Base-by-base conservation (phyloP, 768 basidiomycete species). In the Rhodotorula sphaerocarpa region DNA sequence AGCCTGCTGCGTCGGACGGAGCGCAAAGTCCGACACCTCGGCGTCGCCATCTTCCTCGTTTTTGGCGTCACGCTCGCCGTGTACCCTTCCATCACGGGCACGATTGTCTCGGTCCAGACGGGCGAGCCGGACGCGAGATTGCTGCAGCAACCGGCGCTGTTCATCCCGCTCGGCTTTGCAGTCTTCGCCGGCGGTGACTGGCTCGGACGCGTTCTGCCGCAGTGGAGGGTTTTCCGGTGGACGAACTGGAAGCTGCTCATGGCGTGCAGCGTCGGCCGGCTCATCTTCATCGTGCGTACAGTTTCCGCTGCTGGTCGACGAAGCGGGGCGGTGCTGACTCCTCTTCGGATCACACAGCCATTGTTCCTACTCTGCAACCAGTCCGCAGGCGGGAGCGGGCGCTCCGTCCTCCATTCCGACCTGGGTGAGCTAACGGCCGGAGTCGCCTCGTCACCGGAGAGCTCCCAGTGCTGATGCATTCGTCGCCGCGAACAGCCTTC, bases 51-150 rank as follows among this genome's bases (percentile, higher is more conserved):
- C 70, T 74, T 75, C 39, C 57, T 67, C 58, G 67, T 73, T 55
- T 77, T 75, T 59, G 73, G 70, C 25, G 70, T 75, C 45, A 74
- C 61, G 7, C 68, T 75, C 1, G 67, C 72, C 39, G 65, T 71
- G 15, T 75, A 74, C 57, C 76, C 76, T 1, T 67, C 59, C 14
- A 71, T 71, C 48, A 77, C 76, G 9, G 57, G 63, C 3, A 70
- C 67, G 25, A 73, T 70, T 41, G 33, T 43, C 5, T 56, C 52
- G 30, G 59, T 66, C 57, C 47, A 44, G 50, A 55, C 30, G 31
- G 63, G 48, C 50, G 25, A 44, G 39, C 51, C 47, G 27, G 65
- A 55, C 28, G 51, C 48, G 21, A 28, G n/a, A 15, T n/a, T 46
- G 34, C 34, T 59, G 14, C 62, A 54, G 43, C 27, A 41, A 7